Percentiles rank a stretch among this genome's conserved stretches.
Conservation (phyloP, 345 rosid species). For the Luvunga scandens region DNA sequence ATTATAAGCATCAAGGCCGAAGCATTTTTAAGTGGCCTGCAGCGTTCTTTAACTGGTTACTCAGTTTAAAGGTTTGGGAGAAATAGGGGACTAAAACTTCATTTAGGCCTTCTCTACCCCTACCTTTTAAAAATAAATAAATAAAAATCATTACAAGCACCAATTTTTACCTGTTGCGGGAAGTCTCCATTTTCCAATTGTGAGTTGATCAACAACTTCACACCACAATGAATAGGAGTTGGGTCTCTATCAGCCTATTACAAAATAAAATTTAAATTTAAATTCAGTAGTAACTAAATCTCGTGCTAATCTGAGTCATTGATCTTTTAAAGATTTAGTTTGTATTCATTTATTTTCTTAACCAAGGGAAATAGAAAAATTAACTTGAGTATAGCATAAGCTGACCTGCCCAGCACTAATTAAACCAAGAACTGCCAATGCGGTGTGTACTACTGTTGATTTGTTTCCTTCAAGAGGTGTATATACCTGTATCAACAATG, state of each 20-base stretch:
- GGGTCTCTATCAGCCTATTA: constrained; percentile 51
- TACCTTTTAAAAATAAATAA: no score
- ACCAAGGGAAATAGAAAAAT: background rate
- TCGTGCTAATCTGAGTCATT: no score
- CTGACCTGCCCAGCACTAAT: constrained; percentile 57
- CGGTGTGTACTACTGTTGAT: constrained; percentile 55
- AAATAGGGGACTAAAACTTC: no score
- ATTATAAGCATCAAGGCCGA: no score
- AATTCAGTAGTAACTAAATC: background rate
- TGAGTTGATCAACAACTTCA: constrained; percentile 64
- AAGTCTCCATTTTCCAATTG: constrained; percentile 63
- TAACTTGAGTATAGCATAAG: background rate
- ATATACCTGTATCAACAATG: constrained; percentile 27
- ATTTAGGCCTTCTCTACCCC: no score
- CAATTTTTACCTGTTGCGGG: constrained; percentile 55
- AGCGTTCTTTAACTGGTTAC: no score
- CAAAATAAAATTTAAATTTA: background rate
- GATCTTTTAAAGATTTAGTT: no score
- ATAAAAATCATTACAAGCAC: no score
- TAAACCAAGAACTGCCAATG: constrained; percentile 48
- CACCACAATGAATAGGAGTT: constrained; percentile 60
- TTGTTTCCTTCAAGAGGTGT: constrained; percentile 40
- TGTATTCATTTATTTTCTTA: no score
- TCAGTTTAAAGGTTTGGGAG: no score
- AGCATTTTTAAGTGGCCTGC: no score